Conservation (phyloP, 2,329 filamentous ascomycete genomes). For the Cladosporium oxysporum region DNA sequence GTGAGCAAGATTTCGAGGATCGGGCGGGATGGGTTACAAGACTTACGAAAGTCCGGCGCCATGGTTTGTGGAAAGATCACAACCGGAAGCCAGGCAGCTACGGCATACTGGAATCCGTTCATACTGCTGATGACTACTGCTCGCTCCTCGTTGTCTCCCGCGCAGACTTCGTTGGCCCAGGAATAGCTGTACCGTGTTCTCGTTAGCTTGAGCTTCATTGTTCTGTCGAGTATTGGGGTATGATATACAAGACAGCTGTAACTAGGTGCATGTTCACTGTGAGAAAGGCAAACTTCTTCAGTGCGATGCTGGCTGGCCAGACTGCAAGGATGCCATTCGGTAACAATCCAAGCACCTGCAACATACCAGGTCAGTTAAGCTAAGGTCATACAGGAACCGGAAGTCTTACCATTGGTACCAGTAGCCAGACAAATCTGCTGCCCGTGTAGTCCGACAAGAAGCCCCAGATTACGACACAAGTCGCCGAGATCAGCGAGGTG, state of each 20-base stretch:
- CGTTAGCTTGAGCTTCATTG: neutral
- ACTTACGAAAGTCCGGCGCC: conserved; percentile 16
- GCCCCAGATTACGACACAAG: conserved; percentile 19
- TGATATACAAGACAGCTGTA: conserved; percentile 18
- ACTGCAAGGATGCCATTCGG: conserved; percentile 19
- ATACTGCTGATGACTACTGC: conserved; percentile 64
- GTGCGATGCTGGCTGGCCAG: conserved; percentile 13
- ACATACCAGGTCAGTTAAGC: neutral
- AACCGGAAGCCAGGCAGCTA: conserved; percentile 66
- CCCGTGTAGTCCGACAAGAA: conserved; percentile 21
- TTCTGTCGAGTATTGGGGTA: neutral
- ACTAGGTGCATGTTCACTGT: conserved; percentile 17
- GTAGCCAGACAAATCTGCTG: conserved; percentile 19
- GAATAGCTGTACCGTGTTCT: neutral
- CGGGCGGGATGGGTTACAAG: neutral
- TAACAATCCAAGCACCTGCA: conserved; percentile 7
- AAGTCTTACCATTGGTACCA: conserved; percentile 8
- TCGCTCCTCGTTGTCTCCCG: conserved; percentile 62
- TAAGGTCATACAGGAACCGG: neutral
- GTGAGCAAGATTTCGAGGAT: neutral
- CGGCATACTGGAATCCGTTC: conserved; percentile 68
- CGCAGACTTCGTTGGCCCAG: conserved; percentile 49
- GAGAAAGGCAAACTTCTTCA: conserved; percentile 19
- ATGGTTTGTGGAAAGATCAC: conserved; percentile 22
- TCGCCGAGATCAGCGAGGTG: neutral